Base-by-base conservation (phyloP, 1,284 basidiomycete species). In the Cryptococcus sp. region DNA sequence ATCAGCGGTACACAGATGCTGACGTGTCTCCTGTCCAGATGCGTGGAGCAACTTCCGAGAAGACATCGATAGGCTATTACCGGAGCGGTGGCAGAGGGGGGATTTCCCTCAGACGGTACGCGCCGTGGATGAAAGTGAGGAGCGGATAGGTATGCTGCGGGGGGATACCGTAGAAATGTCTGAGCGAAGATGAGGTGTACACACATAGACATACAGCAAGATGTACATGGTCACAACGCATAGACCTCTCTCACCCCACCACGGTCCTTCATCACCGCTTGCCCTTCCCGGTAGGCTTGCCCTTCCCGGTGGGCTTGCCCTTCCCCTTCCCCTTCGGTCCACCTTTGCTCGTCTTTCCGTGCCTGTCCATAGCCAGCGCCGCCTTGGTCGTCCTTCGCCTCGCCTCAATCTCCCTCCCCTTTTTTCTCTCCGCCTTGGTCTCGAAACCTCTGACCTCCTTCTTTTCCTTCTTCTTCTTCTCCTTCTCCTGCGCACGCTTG, bases 371-470 rank as follows among this genome's bases (percentile, higher is more conserved):
- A 13, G 73, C 73, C 40, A 72, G 49, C n/a, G 60, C 56, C 46
- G 66, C 70, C 64, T 75, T 76, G 51, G 73, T 65, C 24, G 64
- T 60, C 38, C 72, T 65, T 60, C 72, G 67, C 42, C 64, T 63
- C 37, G 65, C 65, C 44, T 77, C 75, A 54, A 71, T 65, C 53
- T 72, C 72, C 50, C 69, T 70, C 11, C 73, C 75, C 50, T 72
- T 71, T 55, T 69, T 70, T 46, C 71, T 62, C 65, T 77, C 73
- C 8, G 66, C 55, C 49, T 73, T 73, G 4, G 72, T 77, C 66
- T 77, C 77, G 68, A 77, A 72, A 51, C 62, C 64, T 23, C 63
- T 62, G 35, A 57, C 65, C 43, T 63, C 68, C 53, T 62, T 63
- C 56, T 61, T 60, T 40, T 59, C 61, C 45, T 67, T 60, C 56